phyloP scores from a whole-genome alignment of 805 yeast species.

The Isabelozyma heimii region DNA sequence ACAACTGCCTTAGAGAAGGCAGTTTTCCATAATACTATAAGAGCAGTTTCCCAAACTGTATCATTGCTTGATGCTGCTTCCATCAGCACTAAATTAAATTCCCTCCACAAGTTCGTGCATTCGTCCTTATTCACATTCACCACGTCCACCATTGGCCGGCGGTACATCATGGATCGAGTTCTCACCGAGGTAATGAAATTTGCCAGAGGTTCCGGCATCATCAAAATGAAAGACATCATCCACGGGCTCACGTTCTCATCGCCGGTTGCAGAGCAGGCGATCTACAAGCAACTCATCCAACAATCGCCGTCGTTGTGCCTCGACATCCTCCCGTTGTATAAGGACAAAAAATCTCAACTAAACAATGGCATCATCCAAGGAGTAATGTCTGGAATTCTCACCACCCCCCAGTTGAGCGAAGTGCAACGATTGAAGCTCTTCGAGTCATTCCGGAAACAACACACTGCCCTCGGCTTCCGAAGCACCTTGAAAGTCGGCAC shows the following conservation, averaged over 20 bases:
- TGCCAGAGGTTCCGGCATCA: conserved; percentile 9
- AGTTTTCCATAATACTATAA: conserved; percentile 21
- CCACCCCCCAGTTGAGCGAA: conserved; percentile 10
- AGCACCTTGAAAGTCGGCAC: conserved; percentile 8
- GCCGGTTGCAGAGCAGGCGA: background rate
- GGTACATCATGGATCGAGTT: conserved; percentile 16
- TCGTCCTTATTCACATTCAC: background rate
- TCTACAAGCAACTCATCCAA: conserved; percentile 16
- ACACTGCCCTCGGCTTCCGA: conserved; percentile 16
- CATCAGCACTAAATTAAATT: conserved; percentile 4
- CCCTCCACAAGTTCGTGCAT: conserved; percentile 7
- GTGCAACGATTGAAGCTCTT: conserved; percentile 16
- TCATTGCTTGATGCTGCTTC: conserved; percentile 17
- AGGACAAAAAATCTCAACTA: conserved; percentile 16
- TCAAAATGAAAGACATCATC: conserved; percentile 17
- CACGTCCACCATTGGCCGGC: background rate
- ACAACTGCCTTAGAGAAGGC: conserved; percentile 8
- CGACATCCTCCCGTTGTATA: conserved; percentile 19
- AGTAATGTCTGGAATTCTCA: conserved; percentile 27
- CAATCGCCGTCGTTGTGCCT: conserved; percentile 24
- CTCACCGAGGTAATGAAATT: conserved; percentile 17
- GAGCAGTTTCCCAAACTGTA: conserved; percentile 28
- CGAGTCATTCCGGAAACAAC: conserved; percentile 12
- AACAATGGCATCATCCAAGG: conserved; percentile 14
- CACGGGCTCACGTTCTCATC: conserved; percentile 10